These are phyloP conservation scores for Eucommia ulmoides DNA, from an alignment of 257 asterid genomes.

Conservation along the genomic window DNA sequence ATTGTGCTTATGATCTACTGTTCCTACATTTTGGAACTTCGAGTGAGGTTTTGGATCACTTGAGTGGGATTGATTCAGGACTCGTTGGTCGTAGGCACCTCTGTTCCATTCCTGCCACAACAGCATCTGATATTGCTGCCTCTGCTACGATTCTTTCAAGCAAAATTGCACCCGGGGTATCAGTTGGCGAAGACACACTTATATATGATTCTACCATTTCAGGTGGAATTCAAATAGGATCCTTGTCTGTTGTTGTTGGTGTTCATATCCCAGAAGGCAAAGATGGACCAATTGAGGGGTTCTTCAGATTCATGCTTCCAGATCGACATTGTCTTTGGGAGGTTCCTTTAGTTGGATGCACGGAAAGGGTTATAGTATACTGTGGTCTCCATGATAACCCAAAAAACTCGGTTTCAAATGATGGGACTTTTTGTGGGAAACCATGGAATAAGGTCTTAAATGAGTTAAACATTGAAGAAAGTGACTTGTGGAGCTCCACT, in stretches of 20 bases:
- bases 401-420: constrained; percentile 40
- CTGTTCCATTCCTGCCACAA: constrained; percentile 89
- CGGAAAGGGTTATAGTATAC: constrained; percentile 62
- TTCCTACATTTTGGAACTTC: constrained; percentile 98
- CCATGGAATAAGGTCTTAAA: constrained; percentile 79
- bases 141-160: constrained; percentile 83
- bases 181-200: constrained; percentile 85
- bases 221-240: constrained; percentile 70
- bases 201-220: constrained; percentile 77
- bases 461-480: constrained; percentile 58
- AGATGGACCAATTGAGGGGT: constrained; percentile 14
- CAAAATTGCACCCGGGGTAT: constrained; percentile 72
- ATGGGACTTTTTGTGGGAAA: constrained; percentile 90
- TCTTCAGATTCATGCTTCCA: constrained; percentile 73
- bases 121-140: constrained; percentile 76
- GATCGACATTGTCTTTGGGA: constrained; percentile 99
- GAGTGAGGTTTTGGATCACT: constrained; percentile 92
- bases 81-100: constrained; percentile 92
- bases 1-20: constrained; percentile 88
- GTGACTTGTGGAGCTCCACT: constrained; percentile 57
- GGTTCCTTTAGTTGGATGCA: constrained; percentile 71
- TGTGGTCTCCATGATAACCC: constrained; percentile 97
- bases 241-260: constrained; percentile 83
- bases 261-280: constrained; percentile 38
- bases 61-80: constrained; percentile 60